Evolutionary conservation across 106 monocot genomes (phyloP), one percentile per base, ranked within the genome.

Genomic region (Dactylorhiza incarnata): DNA sequence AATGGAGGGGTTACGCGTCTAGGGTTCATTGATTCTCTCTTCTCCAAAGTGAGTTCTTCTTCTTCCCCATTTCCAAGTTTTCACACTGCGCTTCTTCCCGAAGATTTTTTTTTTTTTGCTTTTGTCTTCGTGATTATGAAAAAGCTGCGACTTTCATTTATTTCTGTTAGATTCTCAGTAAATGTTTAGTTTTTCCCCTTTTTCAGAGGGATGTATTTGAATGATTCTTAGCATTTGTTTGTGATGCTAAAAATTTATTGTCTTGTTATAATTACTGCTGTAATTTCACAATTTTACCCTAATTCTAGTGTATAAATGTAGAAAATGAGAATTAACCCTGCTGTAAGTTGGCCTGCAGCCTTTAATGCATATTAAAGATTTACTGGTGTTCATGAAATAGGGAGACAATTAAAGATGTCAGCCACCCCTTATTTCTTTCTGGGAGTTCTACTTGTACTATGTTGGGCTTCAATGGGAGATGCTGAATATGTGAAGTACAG

Each of bases 401-500:
- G 62, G 45, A 17, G 44, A 14, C 9, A 69, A 69, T 24, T 17
- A 19, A 44, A 48, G 22, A 72, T 72, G 72, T 48, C 49, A 12
- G 72, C 19, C 49, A 15, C 72, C 13, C 48, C 16, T 72, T 17
- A 48, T 11, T 72, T 48, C 9, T 48, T 72, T 23, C 47, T 72
- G 12, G 72, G 72, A 10, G 25, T 85, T 74, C 44, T 82, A 19
- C 53, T 81, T 25, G 17, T 84, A 15, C 25, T 78, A 11, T 85
- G 65, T 16, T 74, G 46, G 47, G 13, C 37, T 0, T 23, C 77
- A 19, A 46, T 46, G 7, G 76, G 75, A 29, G 71, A 70, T 69
- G 74, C 82, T 49, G 50, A 88, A 56, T 73, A 75, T 62, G 4
- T 69, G 24, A 82, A 73, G 73, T 88, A 88, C 67, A 88, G 80